Conservation (phyloP, 805 yeast genomes). For the Teunomyces stri region DNA sequence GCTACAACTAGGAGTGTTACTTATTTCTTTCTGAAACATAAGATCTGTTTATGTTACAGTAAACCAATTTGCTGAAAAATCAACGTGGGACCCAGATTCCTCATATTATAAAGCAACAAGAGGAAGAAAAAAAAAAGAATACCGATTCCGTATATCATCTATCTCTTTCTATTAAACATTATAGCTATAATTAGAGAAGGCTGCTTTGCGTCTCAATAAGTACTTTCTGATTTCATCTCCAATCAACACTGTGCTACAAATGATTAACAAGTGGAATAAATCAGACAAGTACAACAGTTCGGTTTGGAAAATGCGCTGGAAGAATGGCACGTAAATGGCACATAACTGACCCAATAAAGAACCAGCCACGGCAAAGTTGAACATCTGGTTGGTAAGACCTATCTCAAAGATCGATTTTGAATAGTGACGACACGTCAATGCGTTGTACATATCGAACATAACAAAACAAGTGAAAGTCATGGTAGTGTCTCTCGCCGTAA, state of each 20-base stretch:
- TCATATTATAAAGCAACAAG: too few species aligned
- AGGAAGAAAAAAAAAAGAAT: neutral
- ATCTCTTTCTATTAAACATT: constrained; percentile 13
- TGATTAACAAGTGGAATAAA: constrained; percentile 53
- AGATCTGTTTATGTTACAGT: neutral
- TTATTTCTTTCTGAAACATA: neutral
- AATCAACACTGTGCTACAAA: constrained; percentile 80
- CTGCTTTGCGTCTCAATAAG: constrained; percentile 21
- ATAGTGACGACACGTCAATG: constrained; percentile 86
- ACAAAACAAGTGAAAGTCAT: constrained; percentile 99
- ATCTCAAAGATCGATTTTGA: constrained; percentile 79
- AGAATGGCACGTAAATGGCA: constrained; percentile 90
- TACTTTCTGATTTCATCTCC: constrained; percentile 81
- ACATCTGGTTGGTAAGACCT: constrained; percentile 84
- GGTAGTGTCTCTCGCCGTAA: constrained; percentile 94
- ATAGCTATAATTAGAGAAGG: constrained; percentile 10
- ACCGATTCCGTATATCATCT: neutral
- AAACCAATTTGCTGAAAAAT: too few species aligned
- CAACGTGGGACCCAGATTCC: too few species aligned
- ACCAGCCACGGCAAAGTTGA: constrained; percentile 87
- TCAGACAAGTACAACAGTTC: constrained; percentile 80
- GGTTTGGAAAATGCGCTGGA: constrained; percentile 91
- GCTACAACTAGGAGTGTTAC: too few species aligned
- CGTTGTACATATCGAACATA: constrained; percentile 94
- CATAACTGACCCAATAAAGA: constrained; percentile 88